Base-by-base conservation (phyloP, 192 early-diverging fungal species). In the Backusella liffmaniae region DNA sequence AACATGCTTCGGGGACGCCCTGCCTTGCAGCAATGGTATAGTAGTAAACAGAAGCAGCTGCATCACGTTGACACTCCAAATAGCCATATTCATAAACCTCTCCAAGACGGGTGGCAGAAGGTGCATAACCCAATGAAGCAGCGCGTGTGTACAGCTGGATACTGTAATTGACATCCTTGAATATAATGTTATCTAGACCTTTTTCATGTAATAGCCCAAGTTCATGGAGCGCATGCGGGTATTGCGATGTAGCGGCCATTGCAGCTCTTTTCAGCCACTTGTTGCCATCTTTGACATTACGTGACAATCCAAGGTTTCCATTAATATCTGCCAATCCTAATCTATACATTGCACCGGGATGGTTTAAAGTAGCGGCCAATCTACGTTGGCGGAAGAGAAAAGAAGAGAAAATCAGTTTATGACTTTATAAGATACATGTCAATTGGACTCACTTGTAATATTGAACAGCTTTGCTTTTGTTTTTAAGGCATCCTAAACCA, bases 291-390 rank as follows among this genome's bases (percentile, higher is more conserved):
- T 56, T 46, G 18, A 65, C 39, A 73, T 65, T 73, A 34, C 59
- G 51, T 18, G 53, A 37, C 21, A 73, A 16, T 62, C 53, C 34
- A 30, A 73, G 59, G 34, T 30, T 65, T 23, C 72, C 72, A 44
- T 82, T 80, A n/a, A 88, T 66, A 35, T 80, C 80, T 10, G 85
- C 86, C 18, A 87, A 77, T 35, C 87, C 88, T 10, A 89, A 66
- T 72, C 87, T 76, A 76, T 85, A 89, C 87, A 88, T 86, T 30
- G 88, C 88, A 26, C 89, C 90, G 10, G 86, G 80, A 77, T 92
- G 88, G 29, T 88, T 88, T 1, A 86, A 79, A 15, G 88, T 82
- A 1, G 92, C 88, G 5, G 90, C 85, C 79, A 87, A 89, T 36
- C 85, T 86, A 26, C 8, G 12, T 39, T 68, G 36, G 34, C 0